Evolutionary conservation across 1,139 yeast species (phyloP).

Genomic region (Geotrichum reessii): DNA sequence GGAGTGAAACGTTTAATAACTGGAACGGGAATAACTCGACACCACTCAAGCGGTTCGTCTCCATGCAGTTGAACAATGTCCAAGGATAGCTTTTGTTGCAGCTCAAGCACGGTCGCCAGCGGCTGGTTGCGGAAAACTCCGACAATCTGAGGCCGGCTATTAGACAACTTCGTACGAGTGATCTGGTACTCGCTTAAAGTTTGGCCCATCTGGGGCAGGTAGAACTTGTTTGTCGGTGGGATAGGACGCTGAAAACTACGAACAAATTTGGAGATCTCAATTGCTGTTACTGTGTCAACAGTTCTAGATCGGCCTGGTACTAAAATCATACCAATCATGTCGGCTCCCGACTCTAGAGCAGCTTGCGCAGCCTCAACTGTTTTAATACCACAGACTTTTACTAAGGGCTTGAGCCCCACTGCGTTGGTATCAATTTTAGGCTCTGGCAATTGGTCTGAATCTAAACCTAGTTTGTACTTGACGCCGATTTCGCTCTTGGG

Average conservation of each 20-base stretch:
- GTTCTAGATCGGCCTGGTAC: slow-evolving; percentile 81
- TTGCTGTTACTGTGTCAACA: slow-evolving; percentile 51
- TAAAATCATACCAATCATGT: slow-evolving; percentile 74
- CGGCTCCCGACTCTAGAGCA: slow-evolving; percentile 69
- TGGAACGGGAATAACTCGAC: slow-evolving; percentile 47
- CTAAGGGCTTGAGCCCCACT: slow-evolving; percentile 33
- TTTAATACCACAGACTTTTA: slow-evolving; percentile 81
- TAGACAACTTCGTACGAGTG: background rate
- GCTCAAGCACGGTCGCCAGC: slow-evolving; percentile 50
- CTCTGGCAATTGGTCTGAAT: background rate
- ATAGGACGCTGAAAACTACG: slow-evolving; percentile 18
- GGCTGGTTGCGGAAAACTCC: slow-evolving; percentile 90
- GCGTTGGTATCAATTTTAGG: background rate
- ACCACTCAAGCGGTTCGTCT: slow-evolving; percentile 61
- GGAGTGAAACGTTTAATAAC: slow-evolving; percentile 74
- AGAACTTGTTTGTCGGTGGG: background rate
- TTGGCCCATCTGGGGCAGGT: slow-evolving; percentile 10
- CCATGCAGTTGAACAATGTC: slow-evolving; percentile 92
- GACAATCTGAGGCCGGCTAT: slow-evolving; percentile 57
- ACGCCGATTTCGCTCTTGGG: background rate
- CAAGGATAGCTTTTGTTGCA: slow-evolving; percentile 47
- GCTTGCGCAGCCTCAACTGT: slow-evolving; percentile 58
- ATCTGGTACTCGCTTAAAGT: background rate
- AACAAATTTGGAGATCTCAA: slow-evolving; percentile 43
- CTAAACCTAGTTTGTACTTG: background rate